Evolutionary conservation across 257 asterid genomes (phyloP), one percentile per base, ranked within the genome.

Genomic region (Mitragyna speciosa): DNA sequence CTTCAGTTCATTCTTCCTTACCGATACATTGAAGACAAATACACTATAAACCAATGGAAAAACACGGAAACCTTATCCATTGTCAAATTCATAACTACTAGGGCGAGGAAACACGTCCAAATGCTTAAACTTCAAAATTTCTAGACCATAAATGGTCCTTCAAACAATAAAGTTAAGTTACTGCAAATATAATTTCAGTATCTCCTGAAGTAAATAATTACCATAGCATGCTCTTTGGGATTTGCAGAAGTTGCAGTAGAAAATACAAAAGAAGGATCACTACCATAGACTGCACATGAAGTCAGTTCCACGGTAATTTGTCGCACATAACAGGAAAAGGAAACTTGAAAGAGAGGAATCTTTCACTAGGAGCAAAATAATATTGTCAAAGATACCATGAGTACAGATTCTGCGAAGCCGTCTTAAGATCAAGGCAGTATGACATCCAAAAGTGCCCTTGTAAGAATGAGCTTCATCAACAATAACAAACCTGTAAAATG

Each of bases 161-260:
- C 75, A 49, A 67, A 20, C 26, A 56, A 77, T 61, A 52, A n/a
- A 77, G 73, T 71, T 54, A 76, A 78, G 78, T 77, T 68, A 48
- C 48, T 58, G 76, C 22, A 31, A n/a, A 79, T 67, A 56, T 19
- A 73, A 48, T 22, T 6, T 12, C 22, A 75, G 63, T 72, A 49
- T 47, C 83, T 81, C 81, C 59, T 26, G 61, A 87, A 83, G 81
- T 51, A 71, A 79, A 80, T 80, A 49, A 79, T 82, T 89, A 95
- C 99, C 99, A 92, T 91, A 79, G 94, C 91, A 72, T 95, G 99
- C 85, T 91, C 97, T 85, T 79, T 78, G 67, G 99, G 99, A 85
- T 95, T 95, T 52, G 94, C 97, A 85, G 98, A 95, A 68, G 99
- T 95, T 22, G 99, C 99, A 79, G 97, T 92, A 84, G 93, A 92